Conservation (phyloP, 441 rosid genomes). For the Biscutella auriculata region DNA sequence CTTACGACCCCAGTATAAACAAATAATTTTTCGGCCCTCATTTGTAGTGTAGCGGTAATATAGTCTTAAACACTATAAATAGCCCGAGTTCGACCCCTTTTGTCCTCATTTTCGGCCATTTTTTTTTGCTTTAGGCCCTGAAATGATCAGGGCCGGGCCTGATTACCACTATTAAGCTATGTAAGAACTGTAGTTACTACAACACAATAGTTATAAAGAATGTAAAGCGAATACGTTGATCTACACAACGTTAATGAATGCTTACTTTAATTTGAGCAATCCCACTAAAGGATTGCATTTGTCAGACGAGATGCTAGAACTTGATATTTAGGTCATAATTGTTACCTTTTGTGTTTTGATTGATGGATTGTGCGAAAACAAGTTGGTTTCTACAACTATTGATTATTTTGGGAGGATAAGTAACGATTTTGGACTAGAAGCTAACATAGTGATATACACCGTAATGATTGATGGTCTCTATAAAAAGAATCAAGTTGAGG, state of each 20-base stretch:
- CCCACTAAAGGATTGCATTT: constrained; percentile 34
- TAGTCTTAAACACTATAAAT: too few relatives aligned
- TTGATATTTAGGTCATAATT: constrained; percentile 36
- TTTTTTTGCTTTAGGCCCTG: too few relatives aligned
- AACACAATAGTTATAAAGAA: too few relatives aligned
- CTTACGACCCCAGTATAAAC: too few relatives aligned
- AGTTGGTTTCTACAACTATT: constrained; percentile 42
- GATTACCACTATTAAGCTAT: too few relatives aligned
- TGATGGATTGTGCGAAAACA: constrained; percentile 65
- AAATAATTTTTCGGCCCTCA: too few relatives aligned
- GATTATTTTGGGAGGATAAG: constrained; percentile 36
- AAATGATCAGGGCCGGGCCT: too few relatives aligned
- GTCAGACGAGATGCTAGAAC: constrained; percentile 35
- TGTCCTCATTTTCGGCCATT: too few relatives aligned
- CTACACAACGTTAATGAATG: constrained; percentile 50
- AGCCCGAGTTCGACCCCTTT: too few relatives aligned
- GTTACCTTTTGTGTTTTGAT: constrained; percentile 56
- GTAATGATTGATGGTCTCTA: constrained; percentile 63
- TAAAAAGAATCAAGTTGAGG: constrained; percentile 45
- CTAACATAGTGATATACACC: constrained; percentile 51
- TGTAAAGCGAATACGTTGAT: constrained; percentile 36
- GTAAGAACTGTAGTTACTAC: too few relatives aligned
- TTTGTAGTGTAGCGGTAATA: too few relatives aligned
- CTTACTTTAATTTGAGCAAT: constrained; percentile 48
- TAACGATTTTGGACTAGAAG: constrained; percentile 33